These are phyloP conservation scores for Penicillium manginii DNA, from an alignment of 495 filamentous ascomycete genomes.

Conservation along the genomic window DNA sequence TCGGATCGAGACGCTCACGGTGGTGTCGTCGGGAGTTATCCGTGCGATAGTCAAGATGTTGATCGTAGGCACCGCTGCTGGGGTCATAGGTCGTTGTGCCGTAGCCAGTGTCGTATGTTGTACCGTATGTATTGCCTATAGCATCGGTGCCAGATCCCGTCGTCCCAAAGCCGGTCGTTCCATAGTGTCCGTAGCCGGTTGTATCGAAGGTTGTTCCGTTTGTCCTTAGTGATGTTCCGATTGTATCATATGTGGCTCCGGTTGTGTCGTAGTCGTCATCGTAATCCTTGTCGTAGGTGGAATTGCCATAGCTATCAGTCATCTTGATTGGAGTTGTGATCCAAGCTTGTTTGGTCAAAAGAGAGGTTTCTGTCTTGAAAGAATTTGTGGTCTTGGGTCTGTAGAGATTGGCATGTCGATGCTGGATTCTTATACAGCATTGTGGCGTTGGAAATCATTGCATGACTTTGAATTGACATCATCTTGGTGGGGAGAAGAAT, in stretches of 20 bases:
- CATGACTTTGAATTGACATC: slow-evolving; percentile 3
- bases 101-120: slow-evolving; percentile 42
- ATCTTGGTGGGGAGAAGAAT: not conserved
- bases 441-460: not conserved
- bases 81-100: slow-evolving; percentile 45
- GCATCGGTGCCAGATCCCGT: slow-evolving; percentile 44
- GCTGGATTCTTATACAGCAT: not conserved
- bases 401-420: not conserved
- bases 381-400: not conserved
- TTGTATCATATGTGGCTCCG: slow-evolving; percentile 17
- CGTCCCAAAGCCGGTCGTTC: slow-evolving; percentile 39
- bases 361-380: not conserved
- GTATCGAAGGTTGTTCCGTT: slow-evolving; percentile 26
- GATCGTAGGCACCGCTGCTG: slow-evolving; percentile 42
- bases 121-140: slow-evolving; percentile 43
- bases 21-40: slow-evolving; percentile 38
- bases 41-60: slow-evolving; percentile 42
- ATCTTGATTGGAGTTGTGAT: slow-evolving; percentile 18
- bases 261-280: slow-evolving; percentile 20
- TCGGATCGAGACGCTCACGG: slow-evolving; percentile 36
- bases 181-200: slow-evolving; percentile 26
- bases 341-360: not conserved
- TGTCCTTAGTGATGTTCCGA: slow-evolving; percentile 24
- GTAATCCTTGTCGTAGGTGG: slow-evolving; percentile 12
- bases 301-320: slow-evolving; percentile 22